phyloP scores from a whole-genome alignment of 306 rosid species.

The Abrus precatorius region DNA sequence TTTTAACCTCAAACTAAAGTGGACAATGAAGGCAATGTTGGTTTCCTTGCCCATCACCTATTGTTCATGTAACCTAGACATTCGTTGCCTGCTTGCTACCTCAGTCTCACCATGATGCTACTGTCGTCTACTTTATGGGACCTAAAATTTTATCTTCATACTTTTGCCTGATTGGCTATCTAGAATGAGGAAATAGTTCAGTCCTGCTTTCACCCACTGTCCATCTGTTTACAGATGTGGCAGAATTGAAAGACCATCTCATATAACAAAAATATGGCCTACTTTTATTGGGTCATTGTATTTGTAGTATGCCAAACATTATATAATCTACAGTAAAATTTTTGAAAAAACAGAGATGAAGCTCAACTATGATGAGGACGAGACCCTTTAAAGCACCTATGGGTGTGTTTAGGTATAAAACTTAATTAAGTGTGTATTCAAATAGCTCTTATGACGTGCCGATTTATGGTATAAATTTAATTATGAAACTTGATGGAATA shows the following conservation, averaged over 20 bases:
- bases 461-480: no score
- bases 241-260: neutral
- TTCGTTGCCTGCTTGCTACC: neutral
- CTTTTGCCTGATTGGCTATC: neutral
- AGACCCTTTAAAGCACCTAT: neutral
- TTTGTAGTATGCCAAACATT: conserved; percentile 1
- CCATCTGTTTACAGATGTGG: neutral
- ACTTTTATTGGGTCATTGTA: neutral
- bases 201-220: neutral
- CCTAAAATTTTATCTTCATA: neutral
- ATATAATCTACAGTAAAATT: neutral
- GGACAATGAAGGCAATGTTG: conserved; percentile 8
- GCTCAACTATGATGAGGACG: neutral
- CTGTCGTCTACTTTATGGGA: conserved; percentile 10
- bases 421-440: no score
- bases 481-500: no score
- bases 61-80: neutral
- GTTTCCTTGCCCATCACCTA: conserved; percentile 9
- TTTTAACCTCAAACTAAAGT: conserved; percentile 8
- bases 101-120: neutral
- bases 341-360: conserved; percentile 14
- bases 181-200: neutral
- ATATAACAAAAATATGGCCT: neutral
- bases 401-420: no score
- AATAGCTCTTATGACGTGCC: no score